These are phyloP conservation scores for Erodium moschatum DNA, from an alignment of 441 rosid species.

Conservation along the genomic window DNA sequence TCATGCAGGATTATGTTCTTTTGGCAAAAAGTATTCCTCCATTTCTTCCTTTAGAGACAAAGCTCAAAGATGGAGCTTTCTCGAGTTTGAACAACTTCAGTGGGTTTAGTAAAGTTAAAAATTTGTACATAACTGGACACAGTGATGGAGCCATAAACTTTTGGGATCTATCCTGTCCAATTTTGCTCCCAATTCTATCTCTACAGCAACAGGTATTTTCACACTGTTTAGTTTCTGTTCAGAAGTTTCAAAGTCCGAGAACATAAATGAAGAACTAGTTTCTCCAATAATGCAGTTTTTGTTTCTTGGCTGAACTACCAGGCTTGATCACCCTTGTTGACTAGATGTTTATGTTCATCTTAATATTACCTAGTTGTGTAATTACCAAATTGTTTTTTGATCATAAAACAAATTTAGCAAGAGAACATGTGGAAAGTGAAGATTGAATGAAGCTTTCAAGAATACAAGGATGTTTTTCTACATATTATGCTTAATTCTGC, in stretches of 20 bases:
- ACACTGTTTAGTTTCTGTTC: conserved; percentile 1
- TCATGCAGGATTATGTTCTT: conserved; percentile 46
- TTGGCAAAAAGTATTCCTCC: conserved; percentile 42
- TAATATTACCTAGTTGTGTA: background rate
- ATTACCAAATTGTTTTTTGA: background rate
- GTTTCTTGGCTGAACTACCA: background rate
- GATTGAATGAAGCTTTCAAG: background rate
- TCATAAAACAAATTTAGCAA: conserved; percentile 3
- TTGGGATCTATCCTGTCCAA: conserved; percentile 76
- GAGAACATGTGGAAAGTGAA: conserved; percentile 3
- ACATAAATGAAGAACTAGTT: background rate
- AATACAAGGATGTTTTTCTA: background rate
- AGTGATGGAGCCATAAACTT: conserved; percentile 68
- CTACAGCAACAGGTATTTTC: conserved; percentile 65
- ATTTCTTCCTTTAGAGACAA: conserved; percentile 49
- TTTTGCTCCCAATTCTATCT: conserved; percentile 50
- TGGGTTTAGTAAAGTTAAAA: conserved; percentile 68
- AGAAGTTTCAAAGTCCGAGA: background rate
- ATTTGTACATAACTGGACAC: conserved; percentile 79
- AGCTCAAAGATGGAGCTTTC: conserved; percentile 44
- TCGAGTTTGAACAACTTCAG: conserved; percentile 33
- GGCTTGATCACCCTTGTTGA: background rate
- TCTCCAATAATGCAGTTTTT: background rate
- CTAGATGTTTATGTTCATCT: background rate
- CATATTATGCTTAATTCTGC: conserved; percentile 7